Evolutionary conservation across 1,139 yeast genomes (phyloP), one percentile per base, ranked within the genome.

Genomic region (Candida labiduridarum): DNA sequence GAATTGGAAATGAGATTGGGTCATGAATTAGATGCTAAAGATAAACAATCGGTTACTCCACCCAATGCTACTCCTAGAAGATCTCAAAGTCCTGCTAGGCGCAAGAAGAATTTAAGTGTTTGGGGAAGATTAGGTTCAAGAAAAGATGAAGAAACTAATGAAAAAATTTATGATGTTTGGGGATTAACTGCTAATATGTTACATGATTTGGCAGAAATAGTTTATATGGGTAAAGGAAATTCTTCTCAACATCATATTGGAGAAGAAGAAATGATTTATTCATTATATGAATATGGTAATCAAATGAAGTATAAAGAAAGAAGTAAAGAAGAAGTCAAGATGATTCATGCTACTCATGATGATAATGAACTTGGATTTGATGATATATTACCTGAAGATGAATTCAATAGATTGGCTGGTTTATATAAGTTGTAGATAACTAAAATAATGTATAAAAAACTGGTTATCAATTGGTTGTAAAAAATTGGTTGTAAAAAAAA

Each of bases 161-260:
- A 74, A 51, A 72, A 71, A 54, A 68, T 79, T 41, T 81, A 87
- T 61, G 89, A 87, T 59, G 89, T 91, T 3, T 91, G 97, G 97
- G 97, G 97, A 0, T 69, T 91, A 44, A 91, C 97, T 0, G 96
- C 97, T 3, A 87, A 89, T 59, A 89, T 91, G 8, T 67, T 91
- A 12, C 87, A 85, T 56, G 97, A 91, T 63, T 66, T 88, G 34
- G 91, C 96, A 4, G 77, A 80, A 49, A 72, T 89, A 4, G 78
- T 82, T 1, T 81, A 78, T 55, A 14, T 46, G 3, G 51, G 48
- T 6, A 44, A 45, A 3, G 39, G 50, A 2, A 52, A 52, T 33
- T 50, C 53, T 12, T 57, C 53, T 2, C 52, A 59, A 10, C 55
- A 67, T 4, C 72, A 60, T 53, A 63, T 80, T 54, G 91, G 90